Evolutionary conservation across 2,329 filamentous ascomycete genomes (phyloP), one percentile per base, ranked within the genome.

Genomic region (Drechmeria coniospora): DNA sequence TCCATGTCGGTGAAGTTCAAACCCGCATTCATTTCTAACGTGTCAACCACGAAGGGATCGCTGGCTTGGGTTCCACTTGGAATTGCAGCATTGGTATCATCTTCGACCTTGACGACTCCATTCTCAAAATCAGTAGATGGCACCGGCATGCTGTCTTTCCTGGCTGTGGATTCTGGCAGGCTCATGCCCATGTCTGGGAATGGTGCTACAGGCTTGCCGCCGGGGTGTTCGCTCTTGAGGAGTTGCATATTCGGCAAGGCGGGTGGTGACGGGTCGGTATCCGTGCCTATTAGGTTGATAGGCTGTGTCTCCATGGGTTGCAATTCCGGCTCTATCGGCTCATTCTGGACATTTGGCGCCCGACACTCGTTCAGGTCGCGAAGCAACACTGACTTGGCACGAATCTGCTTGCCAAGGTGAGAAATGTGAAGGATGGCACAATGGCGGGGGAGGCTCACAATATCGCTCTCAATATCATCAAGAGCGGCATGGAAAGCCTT

Each of bases 111-210:
- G 19, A 44, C n/a, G 2, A 24, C 11, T 4, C 11, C 19, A 5
- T 15, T 20, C 6, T 13, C 15, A 9, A 18, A 12, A 7, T 17
- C 15, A n/a, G 19, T 14, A 29, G 23, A 12, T 13, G 23, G 15
- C 9, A 17, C n/a, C n/a, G n/a, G n/a, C n/a, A n/a, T n/a, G n/a
- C n/a, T n/a, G n/a, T n/a, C n/a, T n/a, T n/a, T n/a, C n/a, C n/a
- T n/a, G n/a, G n/a, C 9, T 38, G 33, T 11, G 33, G 17, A 14
- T 41, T 47, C 45, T 23, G 51, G 38, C 33, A 55, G 55, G 16
- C 51, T 60, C 47, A 66, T 56, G 16, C 63, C 64, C 63, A 70
- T 70, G 36, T 70, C 63, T 2, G 67, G 62, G 35, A 71, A 62
- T 0, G 68, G 60, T 11, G 68, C 68, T 27, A 65, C 54, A 10